Conservation (phyloP, 192 early-diverging fungal species). For the Coemansia sp. region DNA sequence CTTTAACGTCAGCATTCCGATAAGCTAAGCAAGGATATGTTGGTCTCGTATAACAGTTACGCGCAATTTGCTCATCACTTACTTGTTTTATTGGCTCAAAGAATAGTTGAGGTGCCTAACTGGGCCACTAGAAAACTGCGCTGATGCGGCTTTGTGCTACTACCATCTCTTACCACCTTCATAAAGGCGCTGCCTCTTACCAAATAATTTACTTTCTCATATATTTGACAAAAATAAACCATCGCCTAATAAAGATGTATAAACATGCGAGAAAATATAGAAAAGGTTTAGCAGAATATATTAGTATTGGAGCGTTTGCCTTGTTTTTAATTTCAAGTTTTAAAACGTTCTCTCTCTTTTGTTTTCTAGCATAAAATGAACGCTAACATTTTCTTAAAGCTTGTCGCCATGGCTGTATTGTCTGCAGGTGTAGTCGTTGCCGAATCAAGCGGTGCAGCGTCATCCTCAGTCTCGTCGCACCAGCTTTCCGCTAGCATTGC, state of each 20-base stretch:
- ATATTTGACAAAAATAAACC: neutral
- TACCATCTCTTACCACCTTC: neutral
- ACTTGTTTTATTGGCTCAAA: neutral
- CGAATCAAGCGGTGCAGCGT: too few relatives aligned
- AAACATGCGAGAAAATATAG: neutral
- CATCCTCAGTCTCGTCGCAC: too few relatives aligned
- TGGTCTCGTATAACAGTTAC: neutral
- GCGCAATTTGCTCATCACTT: neutral
- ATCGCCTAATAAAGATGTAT: neutral
- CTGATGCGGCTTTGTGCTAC: neutral
- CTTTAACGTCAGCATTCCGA: slow-evolving; percentile 43
- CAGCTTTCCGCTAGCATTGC: neutral
- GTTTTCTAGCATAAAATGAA: too few relatives aligned
- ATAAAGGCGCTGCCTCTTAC: neutral
- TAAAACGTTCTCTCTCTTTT: too few relatives aligned
- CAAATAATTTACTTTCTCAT: neutral
- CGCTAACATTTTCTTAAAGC: too few relatives aligned
- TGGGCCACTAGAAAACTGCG: neutral
- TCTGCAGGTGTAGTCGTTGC: too few relatives aligned
- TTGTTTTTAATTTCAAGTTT: too few relatives aligned
- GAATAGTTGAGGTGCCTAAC: neutral
- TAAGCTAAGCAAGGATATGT: slow-evolving; percentile 7
- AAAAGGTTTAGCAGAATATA: neutral
- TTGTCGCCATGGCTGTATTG: too few relatives aligned
- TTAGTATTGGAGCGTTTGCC: neutral